Evolutionary conservation across 208 protist species (phyloP).

Genomic region (Leishmania braziliensis): DNA sequence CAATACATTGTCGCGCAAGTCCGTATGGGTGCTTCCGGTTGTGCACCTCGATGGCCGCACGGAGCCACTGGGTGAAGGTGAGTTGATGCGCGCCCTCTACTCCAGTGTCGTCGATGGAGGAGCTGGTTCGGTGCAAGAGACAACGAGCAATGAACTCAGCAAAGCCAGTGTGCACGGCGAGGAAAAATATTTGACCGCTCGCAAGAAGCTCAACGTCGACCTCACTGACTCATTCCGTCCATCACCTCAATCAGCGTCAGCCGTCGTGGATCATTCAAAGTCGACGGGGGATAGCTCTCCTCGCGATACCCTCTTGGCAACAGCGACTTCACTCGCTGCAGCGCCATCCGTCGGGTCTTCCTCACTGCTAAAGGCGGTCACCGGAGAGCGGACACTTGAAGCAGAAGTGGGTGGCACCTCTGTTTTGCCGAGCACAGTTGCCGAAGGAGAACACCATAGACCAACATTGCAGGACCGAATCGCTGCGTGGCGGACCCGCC

Average conservation of each 20-base stretch:
- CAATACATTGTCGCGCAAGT: conserved; percentile 37
- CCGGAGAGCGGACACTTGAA: not conserved
- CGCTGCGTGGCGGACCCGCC: conserved; percentile 51
- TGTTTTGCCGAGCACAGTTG: not conserved
- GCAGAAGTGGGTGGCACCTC: conserved; percentile 2
- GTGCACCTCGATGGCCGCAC: conserved; percentile 32
- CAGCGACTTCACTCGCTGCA: not conserved
- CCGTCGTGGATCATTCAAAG: not conserved
- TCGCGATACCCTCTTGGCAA: not conserved
- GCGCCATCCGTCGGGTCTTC: not conserved
- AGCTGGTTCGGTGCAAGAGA: not conserved
- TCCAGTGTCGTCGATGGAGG: not conserved
- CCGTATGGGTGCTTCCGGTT: conserved; percentile 70
- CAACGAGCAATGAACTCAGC: not conserved
- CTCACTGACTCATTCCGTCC: not conserved
- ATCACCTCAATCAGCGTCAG: not conserved
- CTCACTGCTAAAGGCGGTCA: not conserved
- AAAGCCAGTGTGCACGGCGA: not conserved
- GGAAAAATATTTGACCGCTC: not conserved
- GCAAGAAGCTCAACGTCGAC: not conserved
- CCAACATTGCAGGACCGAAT: conserved; percentile 40
- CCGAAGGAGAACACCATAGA: not conserved
- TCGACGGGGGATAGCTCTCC: not conserved
- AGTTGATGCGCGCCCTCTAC: conserved; percentile 25
- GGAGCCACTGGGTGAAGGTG: conserved; percentile 27